A percentile compares a stretch with the other conserved stretches of the same genome.
phyloP scores from a whole-genome alignment of 2,329 filamentous ascomycete genomes.

The Diaporthe helianthi region DNA sequence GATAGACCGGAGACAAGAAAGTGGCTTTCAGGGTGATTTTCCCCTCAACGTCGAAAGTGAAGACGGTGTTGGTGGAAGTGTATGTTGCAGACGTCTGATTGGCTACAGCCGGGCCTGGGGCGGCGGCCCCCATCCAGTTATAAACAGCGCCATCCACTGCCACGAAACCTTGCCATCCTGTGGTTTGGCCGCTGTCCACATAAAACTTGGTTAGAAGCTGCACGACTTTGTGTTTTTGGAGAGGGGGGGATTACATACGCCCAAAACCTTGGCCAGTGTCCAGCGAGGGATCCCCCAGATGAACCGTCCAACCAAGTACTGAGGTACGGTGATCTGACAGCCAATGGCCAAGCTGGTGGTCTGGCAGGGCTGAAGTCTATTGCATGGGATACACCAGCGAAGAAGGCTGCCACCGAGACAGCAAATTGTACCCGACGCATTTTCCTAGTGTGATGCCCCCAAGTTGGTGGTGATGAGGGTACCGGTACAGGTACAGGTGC shows the following conservation, averaged over 20 bases:
- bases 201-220: conserved; percentile 33
- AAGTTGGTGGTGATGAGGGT: neutral
- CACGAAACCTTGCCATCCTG: conserved; percentile 73
- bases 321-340: conserved; percentile 77
- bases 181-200: conserved; percentile 55
- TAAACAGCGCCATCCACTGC: conserved; percentile 69
- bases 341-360: conserved; percentile 73
- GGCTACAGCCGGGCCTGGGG: conserved; percentile 54
- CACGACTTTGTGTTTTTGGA: neutral
- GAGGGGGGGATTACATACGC: conserved; percentile 55
- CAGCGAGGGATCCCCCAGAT: conserved; percentile 70
- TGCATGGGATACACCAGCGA: conserved; percentile 41
- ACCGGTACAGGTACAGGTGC: neutral
- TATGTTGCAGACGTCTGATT: conserved; percentile 71
- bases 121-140: conserved; percentile 72
- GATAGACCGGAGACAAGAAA: conserved; percentile 74
- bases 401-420: conserved; percentile 40
- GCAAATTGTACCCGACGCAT: conserved; percentile 33
- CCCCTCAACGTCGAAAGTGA: conserved; percentile 69
- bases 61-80: conserved; percentile 75
- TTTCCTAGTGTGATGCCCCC: neutral
- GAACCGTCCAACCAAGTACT: conserved; percentile 73
- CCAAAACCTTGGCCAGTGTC: conserved; percentile 75
- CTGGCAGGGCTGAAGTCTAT: conserved; percentile 70
- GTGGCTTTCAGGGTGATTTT: conserved; percentile 70